Conservation (phyloP, 2,329 filamentous ascomycete genomes). For the Colletotrichum sp. region DNA sequence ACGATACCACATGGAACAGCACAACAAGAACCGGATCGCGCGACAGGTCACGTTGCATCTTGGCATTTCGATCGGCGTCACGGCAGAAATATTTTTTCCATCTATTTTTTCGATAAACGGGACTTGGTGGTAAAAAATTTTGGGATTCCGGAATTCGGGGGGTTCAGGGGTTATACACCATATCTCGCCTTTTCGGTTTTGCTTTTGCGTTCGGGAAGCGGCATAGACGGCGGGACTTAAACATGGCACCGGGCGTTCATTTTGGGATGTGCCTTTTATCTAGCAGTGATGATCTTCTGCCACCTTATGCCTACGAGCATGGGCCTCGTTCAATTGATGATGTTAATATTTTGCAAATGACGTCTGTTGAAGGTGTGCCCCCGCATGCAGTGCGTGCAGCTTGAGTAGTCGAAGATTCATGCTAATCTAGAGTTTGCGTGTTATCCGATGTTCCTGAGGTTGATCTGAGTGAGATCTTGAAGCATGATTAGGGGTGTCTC, state of each 20-base stretch:
- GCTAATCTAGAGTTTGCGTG: neutral
- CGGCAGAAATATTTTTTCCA: neutral
- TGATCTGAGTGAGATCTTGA: neutral
- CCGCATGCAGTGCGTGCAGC: neutral
- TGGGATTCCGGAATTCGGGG: neutral
- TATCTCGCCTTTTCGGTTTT: neutral
- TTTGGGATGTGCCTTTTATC: neutral
- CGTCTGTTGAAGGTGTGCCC: neutral
- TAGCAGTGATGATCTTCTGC: constrained; percentile 4
- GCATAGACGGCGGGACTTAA: neutral
- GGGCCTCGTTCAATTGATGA: neutral
- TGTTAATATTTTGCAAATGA: neutral
- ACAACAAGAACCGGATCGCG: neutral
- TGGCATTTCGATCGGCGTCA: constrained; percentile 22
- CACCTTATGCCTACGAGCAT: neutral
- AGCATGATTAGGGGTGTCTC: neutral
- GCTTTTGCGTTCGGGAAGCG: neutral
- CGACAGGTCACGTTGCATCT: constrained; percentile 19
- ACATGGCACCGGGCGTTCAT: neutral
- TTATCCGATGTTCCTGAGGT: neutral
- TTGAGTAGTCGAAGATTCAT: neutral
- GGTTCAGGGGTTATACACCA: neutral
- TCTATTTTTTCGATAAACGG: neutral
- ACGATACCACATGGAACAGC: neutral
- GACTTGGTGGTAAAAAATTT: neutral